Evolutionary conservation across 805 yeast genomes (phyloP), one percentile per base, ranked within the genome.

Genomic region (Torulaspora franciscae): DNA sequence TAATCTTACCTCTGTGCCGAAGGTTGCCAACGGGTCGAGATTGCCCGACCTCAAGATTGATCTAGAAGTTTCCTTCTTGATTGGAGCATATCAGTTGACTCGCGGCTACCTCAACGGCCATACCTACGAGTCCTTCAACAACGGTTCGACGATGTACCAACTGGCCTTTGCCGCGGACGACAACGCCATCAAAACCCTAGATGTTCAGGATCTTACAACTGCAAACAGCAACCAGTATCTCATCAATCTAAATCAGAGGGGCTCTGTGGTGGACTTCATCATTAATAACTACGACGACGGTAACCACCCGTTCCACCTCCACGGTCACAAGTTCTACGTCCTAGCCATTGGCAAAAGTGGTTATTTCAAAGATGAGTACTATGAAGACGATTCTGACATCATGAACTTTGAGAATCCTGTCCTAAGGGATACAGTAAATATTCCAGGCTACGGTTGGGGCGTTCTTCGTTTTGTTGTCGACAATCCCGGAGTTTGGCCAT

Each of bases 401-500:
- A 73, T 72, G 40, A 59, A 66, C 65, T 59, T 70, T 71, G 49
- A 68, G 56, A 55, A 76, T 39, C 85, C 80, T 10, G 56, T 72
- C 47, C 58, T 67, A 40, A 68, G 91, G 56, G 91, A 84, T 58
- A 79, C 85, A 0, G 73, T 78, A 28, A 67, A 73, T 54, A 79
- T 83, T 13, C 69, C 75, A 22, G 75, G 80, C 15, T 76, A 76
- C 53, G 82, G 85, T 6, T 73, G 76, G 60, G 68, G 78, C 30
- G 79, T 64, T 68, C 70, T 63, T 26, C 69, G 93, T 44, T 81
- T 83, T 58, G 71, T 68, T 45, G 83, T 89, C 15, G 78, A 81
- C 53, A 84, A 83, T 54, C 90, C 93, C 3, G 95, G 95, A 28
- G 76, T 84, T 14, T 85, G 93, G 93, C 77, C 82, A 39, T 80